These are phyloP conservation scores for Lepidium aucheri DNA, from an alignment of 345 rosid species.

Conservation along the genomic window DNA sequence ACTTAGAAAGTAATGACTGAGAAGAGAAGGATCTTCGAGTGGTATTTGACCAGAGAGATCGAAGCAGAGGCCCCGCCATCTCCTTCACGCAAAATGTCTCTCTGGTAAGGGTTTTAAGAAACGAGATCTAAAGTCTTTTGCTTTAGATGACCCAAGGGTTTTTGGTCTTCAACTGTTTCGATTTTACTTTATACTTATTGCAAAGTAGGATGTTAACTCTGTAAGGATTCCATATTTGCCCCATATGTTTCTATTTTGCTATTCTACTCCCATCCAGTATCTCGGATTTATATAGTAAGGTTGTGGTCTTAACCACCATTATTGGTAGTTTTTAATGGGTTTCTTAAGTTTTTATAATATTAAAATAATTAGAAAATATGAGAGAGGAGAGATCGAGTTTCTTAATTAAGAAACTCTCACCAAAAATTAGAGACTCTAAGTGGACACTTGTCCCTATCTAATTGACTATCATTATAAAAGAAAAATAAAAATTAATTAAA, in stretches of 20 bases:
- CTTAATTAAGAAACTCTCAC: no score
- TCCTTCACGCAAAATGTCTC: conserved; percentile 4
- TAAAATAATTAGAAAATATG: no score
- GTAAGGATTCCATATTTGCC: background rate
- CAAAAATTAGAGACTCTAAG: no score
- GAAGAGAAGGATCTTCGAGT: conserved; percentile 45
- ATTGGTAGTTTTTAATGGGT: no score
- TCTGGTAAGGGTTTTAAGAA: conserved; percentile 27
- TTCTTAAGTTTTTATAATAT: no score
- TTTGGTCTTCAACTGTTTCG: background rate
- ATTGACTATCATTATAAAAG: no score
- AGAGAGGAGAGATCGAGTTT: no score
- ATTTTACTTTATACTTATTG: conserved; percentile 1
- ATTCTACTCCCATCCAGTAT: no score
- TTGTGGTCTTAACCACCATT: no score
- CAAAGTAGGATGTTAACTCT: background rate
- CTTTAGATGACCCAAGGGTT: conserved; percentile 8
- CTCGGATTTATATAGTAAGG: no score
- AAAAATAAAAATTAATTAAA: no score
- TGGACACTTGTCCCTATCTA: no score
- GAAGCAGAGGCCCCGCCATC: conserved; percentile 81
- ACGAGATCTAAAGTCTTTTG: conserved; percentile 17
- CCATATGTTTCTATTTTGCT: background rate
- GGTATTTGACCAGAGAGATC: conserved; percentile 52
- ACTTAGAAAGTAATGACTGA: background rate